Evolutionary conservation across 805 yeast genomes (phyloP), one percentile per base, ranked within the genome.

Genomic region (Hanseniaspora jakobsenii): DNA sequence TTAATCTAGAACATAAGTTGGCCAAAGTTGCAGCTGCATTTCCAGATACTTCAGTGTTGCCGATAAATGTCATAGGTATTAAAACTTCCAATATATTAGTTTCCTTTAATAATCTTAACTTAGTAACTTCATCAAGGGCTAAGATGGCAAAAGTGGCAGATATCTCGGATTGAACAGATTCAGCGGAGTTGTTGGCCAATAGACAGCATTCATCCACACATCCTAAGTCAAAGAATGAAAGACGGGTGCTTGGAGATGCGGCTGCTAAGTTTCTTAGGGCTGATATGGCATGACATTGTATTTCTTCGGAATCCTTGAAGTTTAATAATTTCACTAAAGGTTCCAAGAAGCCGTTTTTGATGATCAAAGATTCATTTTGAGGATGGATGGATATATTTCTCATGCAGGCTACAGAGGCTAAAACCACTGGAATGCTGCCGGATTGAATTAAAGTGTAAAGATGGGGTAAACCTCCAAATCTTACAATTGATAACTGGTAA

Each of bases 11-110:
- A 53, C 95, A 85, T 54, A 91, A 67, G 59, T 91, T 91, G 24
- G 98, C 98, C 52, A 91, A 71, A 2, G 98, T 97, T 29, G 98
- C 98, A 13, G 97, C 98, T 2, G 95, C 82, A 63, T 91, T 91
- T 47, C 98, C 98, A 61, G 95, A 91, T 14, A 91, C 96, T 64
- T 93, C 98, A 48, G 86, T 81, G 59, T 86, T 86, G 46, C 73
- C 73, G 34, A 93, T 81, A 53, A 75, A 77, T 2, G 97, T 91
- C 60, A 91, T 72, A 28, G 98, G 98, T 48, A 91, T 78, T 51
- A 91, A 71, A 29, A 86, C 95, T 54, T 82, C 86, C 49, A 86
- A 73, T 35, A 91, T 78, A 44, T 87, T 89, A 53, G 86, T 71
- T 49, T 83, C 81, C n/a, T 32, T 42, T 53, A 91, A 73, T 54